These are phyloP conservation scores for Alternaria longipes DNA, from an alignment of 2,329 filamentous ascomycete genomes.

Conservation along the genomic window DNA sequence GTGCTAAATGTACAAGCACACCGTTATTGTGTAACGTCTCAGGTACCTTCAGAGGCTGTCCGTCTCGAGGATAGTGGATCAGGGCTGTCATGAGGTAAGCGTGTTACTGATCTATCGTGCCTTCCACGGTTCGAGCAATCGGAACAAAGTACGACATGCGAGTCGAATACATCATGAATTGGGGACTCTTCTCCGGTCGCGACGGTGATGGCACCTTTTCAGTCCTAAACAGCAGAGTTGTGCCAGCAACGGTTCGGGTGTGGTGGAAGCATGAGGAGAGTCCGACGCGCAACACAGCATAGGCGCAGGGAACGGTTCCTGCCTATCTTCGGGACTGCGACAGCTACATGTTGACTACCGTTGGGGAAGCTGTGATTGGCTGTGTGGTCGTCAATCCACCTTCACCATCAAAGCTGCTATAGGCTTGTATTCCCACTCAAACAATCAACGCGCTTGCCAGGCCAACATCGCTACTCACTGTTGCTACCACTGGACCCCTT, in stretches of 20 bases:
- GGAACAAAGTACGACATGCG: background rate
- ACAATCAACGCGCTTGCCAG: slow-evolving; percentile 29
- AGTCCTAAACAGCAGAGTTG: background rate
- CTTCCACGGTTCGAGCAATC: slow-evolving; percentile 1
- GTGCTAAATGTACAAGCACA: background rate
- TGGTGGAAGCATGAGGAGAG: slow-evolving; percentile 10
- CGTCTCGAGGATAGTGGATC: background rate
- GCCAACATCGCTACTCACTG: slow-evolving; percentile 18
- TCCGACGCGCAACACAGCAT: background rate
- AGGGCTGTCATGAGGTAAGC: slow-evolving; percentile 6
- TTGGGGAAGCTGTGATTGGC: slow-evolving; percentile 14
- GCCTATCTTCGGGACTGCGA: background rate
- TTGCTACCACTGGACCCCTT: slow-evolving; percentile 23
- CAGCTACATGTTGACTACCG: background rate
- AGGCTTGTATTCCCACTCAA: slow-evolving; percentile 18
- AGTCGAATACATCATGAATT: background rate
- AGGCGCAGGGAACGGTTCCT: slow-evolving; percentile 6
- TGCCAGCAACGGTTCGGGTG: background rate
- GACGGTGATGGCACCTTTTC: background rate
- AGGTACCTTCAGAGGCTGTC: background rate
- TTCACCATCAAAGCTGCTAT: slow-evolving; percentile 27
- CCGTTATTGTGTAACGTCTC: background rate
- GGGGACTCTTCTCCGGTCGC: background rate
- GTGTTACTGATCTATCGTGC: background rate
- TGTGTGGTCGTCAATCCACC: slow-evolving; percentile 5